phyloP scores from a whole-genome alignment of 768 basidiomycete genomes.

The Exidia glandulosa region DNA sequence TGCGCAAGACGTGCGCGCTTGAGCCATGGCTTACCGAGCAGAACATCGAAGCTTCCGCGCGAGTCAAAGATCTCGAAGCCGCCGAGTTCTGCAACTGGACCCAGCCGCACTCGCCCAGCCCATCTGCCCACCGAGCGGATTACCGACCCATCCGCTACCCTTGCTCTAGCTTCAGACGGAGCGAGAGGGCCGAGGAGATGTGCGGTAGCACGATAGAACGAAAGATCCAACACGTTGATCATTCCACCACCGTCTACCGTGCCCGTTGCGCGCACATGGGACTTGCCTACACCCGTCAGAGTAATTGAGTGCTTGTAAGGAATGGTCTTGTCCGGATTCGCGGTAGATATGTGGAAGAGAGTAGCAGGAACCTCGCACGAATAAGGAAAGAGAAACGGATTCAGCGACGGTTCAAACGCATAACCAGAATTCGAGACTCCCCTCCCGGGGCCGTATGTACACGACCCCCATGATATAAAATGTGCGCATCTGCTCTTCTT shows the following conservation, averaged over 20 bases:
- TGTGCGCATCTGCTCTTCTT: no score
- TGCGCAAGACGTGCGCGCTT: background rate
- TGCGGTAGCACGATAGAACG: background rate
- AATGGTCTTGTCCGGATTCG: background rate
- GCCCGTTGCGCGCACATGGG: background rate
- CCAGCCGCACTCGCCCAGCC: background rate
- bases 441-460: background rate
- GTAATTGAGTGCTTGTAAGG: background rate
- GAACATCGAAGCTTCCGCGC: background rate
- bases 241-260: background rate
- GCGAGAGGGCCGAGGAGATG: background rate
- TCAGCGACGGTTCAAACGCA: background rate
- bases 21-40: background rate
- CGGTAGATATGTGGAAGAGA: background rate
- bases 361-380: background rate
- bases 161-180: background rate
- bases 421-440: background rate
- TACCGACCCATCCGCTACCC: background rate
- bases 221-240: background rate
- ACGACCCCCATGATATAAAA: no score
- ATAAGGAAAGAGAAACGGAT: background rate
- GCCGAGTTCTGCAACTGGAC: background rate
- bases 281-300: background rate
- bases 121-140: background rate
- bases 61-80: background rate